Conservation (phyloP, 148 eudicot species). For the Polygonum aviculare region DNA sequence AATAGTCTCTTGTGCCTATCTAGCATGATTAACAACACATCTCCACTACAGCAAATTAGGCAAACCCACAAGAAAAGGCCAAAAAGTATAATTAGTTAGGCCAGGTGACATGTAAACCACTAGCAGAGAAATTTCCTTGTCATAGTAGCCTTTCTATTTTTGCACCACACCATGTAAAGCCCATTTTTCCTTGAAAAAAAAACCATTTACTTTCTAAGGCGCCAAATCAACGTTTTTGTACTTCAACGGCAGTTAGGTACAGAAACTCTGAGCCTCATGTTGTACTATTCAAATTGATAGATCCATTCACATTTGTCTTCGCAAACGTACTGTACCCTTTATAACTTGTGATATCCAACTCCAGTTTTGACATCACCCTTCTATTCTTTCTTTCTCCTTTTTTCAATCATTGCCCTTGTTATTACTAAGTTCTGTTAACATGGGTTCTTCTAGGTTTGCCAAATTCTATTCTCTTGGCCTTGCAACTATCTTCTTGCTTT, state of each 20-base stretch:
- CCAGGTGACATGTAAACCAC: constrained; percentile 35
- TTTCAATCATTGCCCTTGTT: constrained; percentile 6
- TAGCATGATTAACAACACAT: constrained; percentile 21
- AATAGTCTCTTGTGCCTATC: neutral
- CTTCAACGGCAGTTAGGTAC: constrained; percentile 74
- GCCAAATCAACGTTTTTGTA: constrained; percentile 37
- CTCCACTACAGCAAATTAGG: constrained; percentile 24
- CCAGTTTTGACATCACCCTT: constrained; percentile 8
- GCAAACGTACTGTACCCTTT: constrained; percentile 1
- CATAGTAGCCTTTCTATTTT: too few species aligned
- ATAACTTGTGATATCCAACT: neutral
- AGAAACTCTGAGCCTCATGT: constrained; percentile 11
- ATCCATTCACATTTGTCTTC: constrained; percentile 9
- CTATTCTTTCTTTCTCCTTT: constrained; percentile 1
- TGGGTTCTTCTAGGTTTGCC: constrained; percentile 30
- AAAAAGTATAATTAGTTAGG: constrained; percentile 28
- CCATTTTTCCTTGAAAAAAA: neutral
- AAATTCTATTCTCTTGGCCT: constrained; percentile 26
- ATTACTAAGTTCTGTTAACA: constrained; percentile 6
- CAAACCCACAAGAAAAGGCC: constrained; percentile 7
- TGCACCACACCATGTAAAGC: constrained; percentile 9
- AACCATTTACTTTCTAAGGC: constrained; percentile 20
- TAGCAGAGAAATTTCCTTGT: constrained; percentile 9
- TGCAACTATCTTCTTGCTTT: constrained; percentile 21
- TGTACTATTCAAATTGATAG: neutral